Evolutionary conservation across 768 basidiomycete species (phyloP).

Genomic region (Mrakia frigida): DNA sequence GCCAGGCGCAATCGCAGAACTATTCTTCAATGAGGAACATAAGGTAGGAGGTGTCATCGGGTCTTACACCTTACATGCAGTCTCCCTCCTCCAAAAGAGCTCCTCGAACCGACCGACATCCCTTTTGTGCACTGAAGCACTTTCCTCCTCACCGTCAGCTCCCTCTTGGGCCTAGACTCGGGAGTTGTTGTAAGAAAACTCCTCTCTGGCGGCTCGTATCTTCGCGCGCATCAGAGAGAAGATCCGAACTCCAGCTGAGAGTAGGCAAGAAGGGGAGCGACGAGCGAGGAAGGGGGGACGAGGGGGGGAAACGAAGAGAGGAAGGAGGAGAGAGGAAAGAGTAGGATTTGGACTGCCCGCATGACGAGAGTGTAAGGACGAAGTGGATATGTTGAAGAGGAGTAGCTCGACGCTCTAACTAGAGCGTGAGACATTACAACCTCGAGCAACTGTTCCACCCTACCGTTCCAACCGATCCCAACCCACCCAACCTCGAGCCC

Average conservation of each 20-base stretch:
- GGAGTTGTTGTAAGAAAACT: not conserved
- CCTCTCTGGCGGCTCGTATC: conserved; percentile 26
- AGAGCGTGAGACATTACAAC: not conserved
- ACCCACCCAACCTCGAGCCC: not conserved
- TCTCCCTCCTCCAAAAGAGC: not conserved
- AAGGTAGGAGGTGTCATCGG: conserved; percentile 11
- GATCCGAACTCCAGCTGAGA: not conserved
- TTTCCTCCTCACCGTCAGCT: not conserved
- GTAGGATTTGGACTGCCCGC: not conserved
- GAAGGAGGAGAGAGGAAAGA: not conserved
- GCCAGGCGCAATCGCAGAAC: conserved; percentile 28
- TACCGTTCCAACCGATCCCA: not conserved
- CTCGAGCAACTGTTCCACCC: not conserved
- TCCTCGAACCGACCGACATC: not conserved
- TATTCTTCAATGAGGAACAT: conserved; percentile 32
- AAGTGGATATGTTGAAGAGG: conserved; percentile 17
- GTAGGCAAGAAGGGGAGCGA: not conserved
- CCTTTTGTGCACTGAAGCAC: conserved; percentile 1
- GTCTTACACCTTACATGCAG: not conserved
- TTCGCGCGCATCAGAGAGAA: conserved; percentile 10
- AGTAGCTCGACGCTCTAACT: not conserved
- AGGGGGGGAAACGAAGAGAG: not conserved
- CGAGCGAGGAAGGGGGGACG: no score
- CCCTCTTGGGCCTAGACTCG: not conserved
- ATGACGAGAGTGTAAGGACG: not conserved